Conservation (phyloP, 306 rosid genomes). For the Citrullus mucosospermus region DNA sequence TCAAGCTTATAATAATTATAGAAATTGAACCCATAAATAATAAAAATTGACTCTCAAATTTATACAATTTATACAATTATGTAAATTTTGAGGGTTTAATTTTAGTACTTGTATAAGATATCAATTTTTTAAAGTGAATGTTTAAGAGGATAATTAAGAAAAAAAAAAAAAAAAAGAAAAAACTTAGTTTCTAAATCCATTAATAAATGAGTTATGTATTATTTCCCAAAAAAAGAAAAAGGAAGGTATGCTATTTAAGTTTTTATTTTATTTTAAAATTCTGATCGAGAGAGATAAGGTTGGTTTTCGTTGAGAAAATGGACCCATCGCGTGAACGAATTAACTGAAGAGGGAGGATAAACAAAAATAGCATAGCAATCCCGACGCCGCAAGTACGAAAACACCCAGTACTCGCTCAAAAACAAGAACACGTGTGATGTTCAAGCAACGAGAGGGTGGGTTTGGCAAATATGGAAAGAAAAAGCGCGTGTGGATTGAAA, state of each 20-base stretch:
- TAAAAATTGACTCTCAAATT: too few relatives aligned
- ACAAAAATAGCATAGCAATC: neutral
- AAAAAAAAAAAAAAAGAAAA: too few relatives aligned
- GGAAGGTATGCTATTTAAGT: neutral
- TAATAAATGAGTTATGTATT: too few relatives aligned
- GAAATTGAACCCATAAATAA: too few relatives aligned
- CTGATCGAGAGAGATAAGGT: neutral
- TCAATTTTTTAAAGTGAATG: too few relatives aligned
- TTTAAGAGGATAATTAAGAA: too few relatives aligned
- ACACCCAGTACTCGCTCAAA: neutral
- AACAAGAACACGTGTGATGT: neutral
- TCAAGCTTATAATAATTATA: too few relatives aligned
- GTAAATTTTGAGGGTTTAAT: too few relatives aligned
- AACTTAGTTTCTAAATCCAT: too few relatives aligned
- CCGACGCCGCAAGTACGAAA: neutral
- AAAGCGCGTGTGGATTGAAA: neutral
- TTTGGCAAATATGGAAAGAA: neutral
- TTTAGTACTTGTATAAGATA: too few relatives aligned
- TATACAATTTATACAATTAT: too few relatives aligned
- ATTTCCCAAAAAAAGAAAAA: too few relatives aligned
- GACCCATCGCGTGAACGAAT: slow-evolving; percentile 3
- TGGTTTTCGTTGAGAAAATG: neutral
- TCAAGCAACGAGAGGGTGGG: neutral
- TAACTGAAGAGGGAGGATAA: neutral
- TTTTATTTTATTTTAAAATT: neutral